Evolutionary conservation across 805 yeast genomes (phyloP), one percentile per base, ranked within the genome.

Genomic region (Saturnispora sanitii): DNA sequence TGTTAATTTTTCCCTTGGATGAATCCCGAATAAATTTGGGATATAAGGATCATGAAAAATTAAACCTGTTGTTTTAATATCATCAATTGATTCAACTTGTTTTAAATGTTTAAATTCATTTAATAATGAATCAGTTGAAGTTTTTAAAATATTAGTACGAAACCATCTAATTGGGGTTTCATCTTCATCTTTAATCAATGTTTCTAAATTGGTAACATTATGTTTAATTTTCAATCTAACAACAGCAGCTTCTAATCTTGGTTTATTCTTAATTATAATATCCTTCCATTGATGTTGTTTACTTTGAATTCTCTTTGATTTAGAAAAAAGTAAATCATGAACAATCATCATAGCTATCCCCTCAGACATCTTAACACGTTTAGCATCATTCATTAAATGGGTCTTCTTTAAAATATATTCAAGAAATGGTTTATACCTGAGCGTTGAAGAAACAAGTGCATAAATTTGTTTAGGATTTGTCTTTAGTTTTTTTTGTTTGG

Each of bases 201-300:
- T 81, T 6, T 68, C 69, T 15, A 77, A 64, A 30, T 67, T 60
- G 38, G 67, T 68, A 8, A 82, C 86, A 42, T 79, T 80, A 49
- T 79, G 71, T 50, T 79, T 81, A 50, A 92, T 55, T 54, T 85
- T 84, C 53, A 86, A 64, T 53, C 82, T 84, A 18, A 76, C 82
- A 43, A 82, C 66, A 56, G 92, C 97, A 2, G 94, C 88, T 43
- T 76, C 77, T 37, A 90, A 64, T 49, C 97, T 66, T 0, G 94
- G 79, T 58, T 82, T 84, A 57, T 87, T 81, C 44, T 76, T 70
- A 42, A 92, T 62, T 4, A 92, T 67, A 11, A 83, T 81, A 37
- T 83, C 92, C 55, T 92, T 92, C 43, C 86, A 69, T 1, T 90
- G 83, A 46, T 81, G 86, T 52, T 87, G 88, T 6, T 94, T 94